These are phyloP conservation scores for Boletus rubroflammeus DNA, from an alignment of 768 basidiomycete species.

Conservation along the genomic window DNA sequence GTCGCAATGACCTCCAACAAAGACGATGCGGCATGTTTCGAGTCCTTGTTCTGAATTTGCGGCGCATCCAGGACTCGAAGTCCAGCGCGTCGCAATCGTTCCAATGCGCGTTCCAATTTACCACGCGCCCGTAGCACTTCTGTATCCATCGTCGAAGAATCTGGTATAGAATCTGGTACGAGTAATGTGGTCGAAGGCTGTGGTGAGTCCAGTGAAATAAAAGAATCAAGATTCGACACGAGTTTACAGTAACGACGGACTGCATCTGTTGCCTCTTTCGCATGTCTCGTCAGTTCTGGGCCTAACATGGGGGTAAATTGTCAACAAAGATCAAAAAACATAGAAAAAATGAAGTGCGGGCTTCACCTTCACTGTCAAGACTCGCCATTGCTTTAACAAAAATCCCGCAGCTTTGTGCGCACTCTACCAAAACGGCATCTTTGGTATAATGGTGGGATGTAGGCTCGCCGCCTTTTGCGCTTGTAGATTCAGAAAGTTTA, in stretches of 20 bases:
- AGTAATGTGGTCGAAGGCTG: background rate
- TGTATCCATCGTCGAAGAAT: constrained; percentile 1
- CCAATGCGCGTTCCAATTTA: constrained; percentile 60
- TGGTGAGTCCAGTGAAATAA: background rate
- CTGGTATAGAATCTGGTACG: background rate
- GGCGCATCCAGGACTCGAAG: constrained; percentile 44
- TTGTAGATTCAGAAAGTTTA: constrained; percentile 12
- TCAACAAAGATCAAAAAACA: background rate
- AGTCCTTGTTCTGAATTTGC: constrained; percentile 7
- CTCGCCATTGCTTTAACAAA: constrained; percentile 45
- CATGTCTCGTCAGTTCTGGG: constrained; percentile 18
- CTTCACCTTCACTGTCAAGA: constrained; percentile 22
- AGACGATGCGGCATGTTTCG: constrained; percentile 12
- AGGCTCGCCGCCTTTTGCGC: background rate
- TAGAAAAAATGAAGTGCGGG: background rate
- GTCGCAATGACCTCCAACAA: constrained; percentile 38
- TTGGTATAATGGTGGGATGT: background rate
- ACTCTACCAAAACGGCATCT: constrained; percentile 30
- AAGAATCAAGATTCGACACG: constrained; percentile 8
- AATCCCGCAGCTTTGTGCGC: constrained; percentile 38
- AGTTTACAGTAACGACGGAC: constrained; percentile 21
- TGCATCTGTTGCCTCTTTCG: constrained; percentile 14
- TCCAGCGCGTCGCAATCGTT: constrained; percentile 51
- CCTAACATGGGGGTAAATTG: background rate
- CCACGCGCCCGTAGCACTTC: constrained; percentile 35